Base-by-base conservation (phyloP, 2,329 filamentous ascomycete species). In the Dryadomyces sulphureus region DNA sequence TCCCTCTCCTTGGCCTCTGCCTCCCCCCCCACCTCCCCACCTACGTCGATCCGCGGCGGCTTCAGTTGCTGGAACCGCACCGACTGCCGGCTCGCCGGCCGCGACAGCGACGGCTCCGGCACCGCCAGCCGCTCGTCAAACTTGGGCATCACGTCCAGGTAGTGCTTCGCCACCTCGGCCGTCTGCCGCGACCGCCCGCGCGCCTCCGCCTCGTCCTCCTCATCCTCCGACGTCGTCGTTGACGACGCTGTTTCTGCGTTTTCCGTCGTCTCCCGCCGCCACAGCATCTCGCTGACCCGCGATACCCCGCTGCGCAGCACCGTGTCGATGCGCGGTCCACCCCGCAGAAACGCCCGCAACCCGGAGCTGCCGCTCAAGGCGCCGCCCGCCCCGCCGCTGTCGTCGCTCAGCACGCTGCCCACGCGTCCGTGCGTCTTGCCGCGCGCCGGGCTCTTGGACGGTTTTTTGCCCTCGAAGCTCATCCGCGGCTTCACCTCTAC, bases 321-420 rank as follows among this genome's bases (percentile, higher is more conserved):
- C 25, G 77, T 83, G 50, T 86, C 84, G 51, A 90, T 78, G 46
- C 83, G 72, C 43, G 78, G 75, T 3, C 79, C 81, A 25, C 46
- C 40, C 8, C 41, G 45, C 62, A 94, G 82, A 41, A 94, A 80
- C 7, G 81, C 78, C 38, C 80, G 76, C 8, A 87, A 68, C 5
- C 43, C 42, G 7, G 30, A 20, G 2, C 41, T 36, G 2, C 21
- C 11, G 32, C 32, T 35, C 8, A 14, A 38, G n/a, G n/a, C n/a
- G n/a, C n/a, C 7, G 16, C 36, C 19, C 17, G 21, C 2, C 36
- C 36, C 17, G 36, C 20, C 7, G 14, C 34, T 8, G 34, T n/a
- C n/a, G n/a, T n/a, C 14, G 7, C 34, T 19, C 34, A 19, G n/a
- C 5, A 12, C 34, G 38, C 16, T 64, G 59, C 42, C 39, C 5